Conservation (phyloP, 2,329 filamentous ascomycete genomes). For the Fusarium floridanum region DNA sequence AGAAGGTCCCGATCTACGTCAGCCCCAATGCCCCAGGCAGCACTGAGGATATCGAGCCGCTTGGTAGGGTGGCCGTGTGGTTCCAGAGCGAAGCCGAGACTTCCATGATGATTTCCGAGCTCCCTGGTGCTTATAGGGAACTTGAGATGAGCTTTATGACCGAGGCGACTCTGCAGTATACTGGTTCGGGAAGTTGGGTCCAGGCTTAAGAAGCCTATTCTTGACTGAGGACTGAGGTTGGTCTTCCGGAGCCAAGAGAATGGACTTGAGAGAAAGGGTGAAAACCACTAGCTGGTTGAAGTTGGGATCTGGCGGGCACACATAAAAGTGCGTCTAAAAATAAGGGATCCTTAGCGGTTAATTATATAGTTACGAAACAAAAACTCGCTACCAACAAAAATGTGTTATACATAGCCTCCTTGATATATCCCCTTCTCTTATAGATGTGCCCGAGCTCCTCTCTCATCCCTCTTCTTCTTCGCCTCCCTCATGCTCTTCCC, state of each 20-base stretch:
- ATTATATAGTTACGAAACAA: constrained; percentile 3
- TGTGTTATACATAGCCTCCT: constrained; percentile 22
- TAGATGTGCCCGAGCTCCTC: constrained; percentile 65
- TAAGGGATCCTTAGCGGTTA: background rate
- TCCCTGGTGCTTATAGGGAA: background rate
- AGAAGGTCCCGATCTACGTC: background rate
- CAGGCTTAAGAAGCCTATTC: background rate
- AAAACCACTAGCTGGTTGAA: too few species aligned
- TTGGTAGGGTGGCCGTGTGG: background rate
- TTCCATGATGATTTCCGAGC: background rate
- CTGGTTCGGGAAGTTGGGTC: background rate
- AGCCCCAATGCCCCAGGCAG: background rate
- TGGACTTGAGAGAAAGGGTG: background rate
- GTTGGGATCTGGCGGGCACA: background rate
- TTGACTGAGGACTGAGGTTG: background rate
- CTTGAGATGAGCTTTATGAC: background rate
- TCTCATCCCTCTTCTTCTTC: constrained; percentile 62
- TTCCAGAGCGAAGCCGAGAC: background rate
- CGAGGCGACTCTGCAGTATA: background rate
- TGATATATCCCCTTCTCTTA: constrained; percentile 43
- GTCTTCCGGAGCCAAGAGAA: background rate
- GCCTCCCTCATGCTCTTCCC: constrained; percentile 60
- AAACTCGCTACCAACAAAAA: constrained; percentile 15
- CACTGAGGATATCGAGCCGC: background rate
- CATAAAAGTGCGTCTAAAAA: background rate